Evolutionary conservation across 2,329 filamentous ascomycete genomes (phyloP).

Genomic region (Clonostachys rosea): DNA sequence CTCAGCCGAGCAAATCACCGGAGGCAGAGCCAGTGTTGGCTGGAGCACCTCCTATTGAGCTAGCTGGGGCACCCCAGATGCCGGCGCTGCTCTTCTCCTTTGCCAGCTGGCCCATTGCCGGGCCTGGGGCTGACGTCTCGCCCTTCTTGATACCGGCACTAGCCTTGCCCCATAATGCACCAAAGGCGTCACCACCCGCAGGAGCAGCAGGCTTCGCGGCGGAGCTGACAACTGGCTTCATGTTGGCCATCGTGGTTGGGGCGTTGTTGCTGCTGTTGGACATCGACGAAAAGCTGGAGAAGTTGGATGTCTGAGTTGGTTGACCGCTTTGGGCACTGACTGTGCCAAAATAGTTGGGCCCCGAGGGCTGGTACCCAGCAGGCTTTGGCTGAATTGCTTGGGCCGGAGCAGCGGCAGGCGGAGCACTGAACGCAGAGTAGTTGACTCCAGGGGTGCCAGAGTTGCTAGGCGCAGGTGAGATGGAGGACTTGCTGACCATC

Average conservation of each 20-base stretch:
- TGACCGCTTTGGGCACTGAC: slow-evolving; percentile 43
- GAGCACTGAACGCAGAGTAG: slow-evolving; percentile 55
- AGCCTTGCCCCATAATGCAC: slow-evolving; percentile 75
- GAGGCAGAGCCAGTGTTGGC: slow-evolving; percentile 30
- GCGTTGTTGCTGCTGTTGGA: slow-evolving; percentile 26
- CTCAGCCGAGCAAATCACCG: slow-evolving; percentile 41
- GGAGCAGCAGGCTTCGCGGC: slow-evolving; percentile 55
- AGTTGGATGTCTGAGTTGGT: slow-evolving; percentile 7
- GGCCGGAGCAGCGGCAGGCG: slow-evolving; percentile 19
- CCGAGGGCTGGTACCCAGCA: slow-evolving; percentile 66
- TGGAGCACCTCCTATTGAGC: slow-evolving; percentile 20
- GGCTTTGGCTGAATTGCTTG: slow-evolving; percentile 44
- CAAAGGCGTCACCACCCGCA: slow-evolving; percentile 79
- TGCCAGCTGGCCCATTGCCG: slow-evolving; percentile 89
- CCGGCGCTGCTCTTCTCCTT: slow-evolving; percentile 95
- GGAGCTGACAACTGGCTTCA: slow-evolving; percentile 41
- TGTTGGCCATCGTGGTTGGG: slow-evolving; percentile 33
- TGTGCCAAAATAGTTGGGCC: slow-evolving; percentile 94
- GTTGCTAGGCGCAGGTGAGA: slow-evolving; percentile 65
- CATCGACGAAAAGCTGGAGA: slow-evolving; percentile 20
- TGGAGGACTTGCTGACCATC: slow-evolving; percentile 74
- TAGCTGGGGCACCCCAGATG: slow-evolving; percentile 77
- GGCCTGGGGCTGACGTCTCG: slow-evolving; percentile 50
- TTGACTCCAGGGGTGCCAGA: slow-evolving; percentile 53
- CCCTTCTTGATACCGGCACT: slow-evolving; percentile 73